Evolutionary conservation across 208 protist species (phyloP), one percentile per base, ranked within the genome.

Genomic region (Wallacemonas collosoma): DNA sequence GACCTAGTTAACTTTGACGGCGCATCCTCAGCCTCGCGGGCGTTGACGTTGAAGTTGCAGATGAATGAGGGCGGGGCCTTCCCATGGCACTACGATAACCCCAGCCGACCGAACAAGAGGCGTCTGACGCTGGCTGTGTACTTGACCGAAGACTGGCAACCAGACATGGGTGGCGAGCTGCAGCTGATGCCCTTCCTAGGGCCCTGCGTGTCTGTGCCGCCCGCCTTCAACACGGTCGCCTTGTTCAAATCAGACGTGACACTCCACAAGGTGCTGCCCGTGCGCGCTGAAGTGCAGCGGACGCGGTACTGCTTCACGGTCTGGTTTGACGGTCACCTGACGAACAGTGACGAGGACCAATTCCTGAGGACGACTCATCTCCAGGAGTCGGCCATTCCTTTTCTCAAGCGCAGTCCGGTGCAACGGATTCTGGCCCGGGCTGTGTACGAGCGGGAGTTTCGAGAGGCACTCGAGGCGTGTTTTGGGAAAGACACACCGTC

Each of bases 21-120:
- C 40, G 72, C 73, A 15, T 55, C 53, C 36, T 45, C 17, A 26
- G 73, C 76, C 40, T 38, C 69, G 9, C 47, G 48, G 53, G 55
- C 70, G 40, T 50, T 84, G 6, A 89, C 80, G 68, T 67, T 89
- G 54, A 89, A 89, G 64, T 72, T 86, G 65, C 80, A 89, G 75
- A 75, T 86, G 75, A 89, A 89, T 62, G 73, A 75, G 17, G 83
- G 83, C 61, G 83, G 83, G 0, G 76, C 71, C 14, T 89, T 86
- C 47, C 83, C 80, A 54, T 89, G 83, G 83, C 83, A 89, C 75
- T 89, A 82, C 67, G 80, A 86, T 75, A 89, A 89, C 72, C 83
- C 83, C 9, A 66, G 71, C 44, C 62, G 61, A 40, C 77, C 83
- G 38, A 89, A 89, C 69, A 80, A 77, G 72, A 73, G 83, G 5